Evolutionary conservation across 2,329 filamentous ascomycete genomes (phyloP), one percentile per base, ranked within the genome.

Genomic region (Immersiporthe knoxdaviesiana): DNA sequence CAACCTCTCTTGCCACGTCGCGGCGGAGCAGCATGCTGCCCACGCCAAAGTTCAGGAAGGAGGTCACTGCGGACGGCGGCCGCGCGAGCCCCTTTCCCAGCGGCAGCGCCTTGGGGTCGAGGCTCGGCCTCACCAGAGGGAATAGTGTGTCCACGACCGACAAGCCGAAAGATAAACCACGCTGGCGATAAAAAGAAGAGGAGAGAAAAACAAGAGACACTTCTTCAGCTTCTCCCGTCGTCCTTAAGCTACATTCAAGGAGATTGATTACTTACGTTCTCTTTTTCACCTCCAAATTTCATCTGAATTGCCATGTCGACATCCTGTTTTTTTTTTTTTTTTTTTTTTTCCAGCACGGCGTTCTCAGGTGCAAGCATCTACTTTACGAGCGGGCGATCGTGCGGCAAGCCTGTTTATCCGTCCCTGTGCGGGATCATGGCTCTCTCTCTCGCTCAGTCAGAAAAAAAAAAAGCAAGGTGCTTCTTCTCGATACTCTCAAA

Each of bases 21-120:
- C 80, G 87, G 70, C 84, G 88, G 39, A 81, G 78, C 5, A 89
- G 87, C 73, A 74, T 90, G 68, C 78, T 90, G 30, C 87, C 88
- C 24, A 80, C 84, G 67, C 81, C 84, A 0, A 82, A 76, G 65
- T 52, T 64, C 54, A 61, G 27, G 8, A 71, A n/a, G 47, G 69
- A 71, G 27, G 54, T 52, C 39, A 71, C n/a, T n/a, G n/a, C 50
- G 18, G 64, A 41, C 21, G 56, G 58, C 14, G 69, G 70, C 11
- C 70, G 70, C 12, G 61, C 68, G 32, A 71, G 67, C 58, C 70
- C 69, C 16, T 44, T 69, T 63, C 69, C 69, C n/a, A 32, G 59
- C 18, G 8, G 67, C n/a, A 32, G 59, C 18, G 8, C 54, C 12
- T 47, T 67, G 30, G 56, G 63, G 18, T 32, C 65, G 24, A 67